Evolutionary conservation across 2,329 filamentous ascomycete species (phyloP).

Genomic region (Claviceps lovelessii): DNA sequence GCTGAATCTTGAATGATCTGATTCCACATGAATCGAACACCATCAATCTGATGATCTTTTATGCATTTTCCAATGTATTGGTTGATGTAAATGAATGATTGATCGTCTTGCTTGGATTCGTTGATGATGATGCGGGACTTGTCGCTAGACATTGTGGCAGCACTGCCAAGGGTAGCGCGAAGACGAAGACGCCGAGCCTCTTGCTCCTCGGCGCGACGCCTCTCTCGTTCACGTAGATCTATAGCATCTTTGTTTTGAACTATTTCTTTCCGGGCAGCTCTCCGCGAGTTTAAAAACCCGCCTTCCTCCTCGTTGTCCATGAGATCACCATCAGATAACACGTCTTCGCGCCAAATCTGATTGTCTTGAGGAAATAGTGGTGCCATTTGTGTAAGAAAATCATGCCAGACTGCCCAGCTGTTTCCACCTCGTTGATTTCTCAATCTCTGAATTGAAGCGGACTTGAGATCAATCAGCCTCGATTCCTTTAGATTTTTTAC

Average conservation of each 20-base stretch:
- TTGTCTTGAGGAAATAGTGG: slow-evolving; percentile 18
- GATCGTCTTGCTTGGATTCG: slow-evolving; percentile 43
- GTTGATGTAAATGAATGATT: slow-evolving; percentile 51
- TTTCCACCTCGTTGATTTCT: slow-evolving; percentile 9
- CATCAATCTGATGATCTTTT: slow-evolving; percentile 67
- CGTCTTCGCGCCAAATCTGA: slow-evolving; percentile 18
- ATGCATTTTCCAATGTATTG: slow-evolving; percentile 48
- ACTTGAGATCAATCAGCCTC: slow-evolving; percentile 1
- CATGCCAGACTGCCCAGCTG: slow-evolving; percentile 13
- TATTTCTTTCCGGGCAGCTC: slow-evolving; percentile 16
- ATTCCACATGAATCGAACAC: slow-evolving; percentile 81
- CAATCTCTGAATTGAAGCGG: slow-evolving; percentile 8
- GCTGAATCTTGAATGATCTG: slow-evolving; percentile 51
- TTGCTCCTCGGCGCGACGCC: slow-evolving; percentile 37
- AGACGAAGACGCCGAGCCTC: slow-evolving; percentile 35
- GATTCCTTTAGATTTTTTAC: slow-evolving; percentile 12
- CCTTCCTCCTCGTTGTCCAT: slow-evolving; percentile 7
- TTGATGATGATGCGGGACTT: slow-evolving; percentile 49
- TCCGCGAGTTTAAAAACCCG: slow-evolving; percentile 9
- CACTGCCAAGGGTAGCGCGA: slow-evolving; percentile 30
- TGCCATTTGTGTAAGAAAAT: slow-evolving; percentile 14
- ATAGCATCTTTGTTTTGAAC: slow-evolving; percentile 26
- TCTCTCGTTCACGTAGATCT: slow-evolving; percentile 40
- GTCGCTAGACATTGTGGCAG: slow-evolving; percentile 28
- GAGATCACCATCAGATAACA: slow-evolving; percentile 9